phyloP scores from a whole-genome alignment of 257 asterid genomes.

The Ballota nigra region DNA sequence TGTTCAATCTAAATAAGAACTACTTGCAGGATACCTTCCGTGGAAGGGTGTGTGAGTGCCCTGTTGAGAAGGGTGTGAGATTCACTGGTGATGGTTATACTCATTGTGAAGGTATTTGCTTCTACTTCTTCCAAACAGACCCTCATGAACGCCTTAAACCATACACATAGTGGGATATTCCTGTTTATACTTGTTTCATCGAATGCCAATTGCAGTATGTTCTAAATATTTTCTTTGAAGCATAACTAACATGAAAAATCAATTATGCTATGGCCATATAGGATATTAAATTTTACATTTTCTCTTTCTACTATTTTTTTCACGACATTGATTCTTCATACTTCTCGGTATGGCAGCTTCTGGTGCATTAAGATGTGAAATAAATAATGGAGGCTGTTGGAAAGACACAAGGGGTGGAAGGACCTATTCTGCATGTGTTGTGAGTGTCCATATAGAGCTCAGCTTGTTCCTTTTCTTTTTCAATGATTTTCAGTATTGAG shows the following conservation, averaged over 20 bases:
- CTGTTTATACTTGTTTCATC: neutral
- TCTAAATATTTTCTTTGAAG: neutral
- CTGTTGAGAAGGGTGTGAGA: constrained; percentile 71
- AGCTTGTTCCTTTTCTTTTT: neutral
- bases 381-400: constrained; percentile 96
- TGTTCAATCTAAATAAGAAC: constrained; percentile 11
- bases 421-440: constrained; percentile 88
- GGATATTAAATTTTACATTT: neutral
- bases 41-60: constrained; percentile 87
- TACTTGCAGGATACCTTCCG: constrained; percentile 79
- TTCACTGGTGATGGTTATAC: constrained; percentile 87
- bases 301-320: neutral
- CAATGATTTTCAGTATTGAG: neutral
- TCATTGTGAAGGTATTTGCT: constrained; percentile 73
- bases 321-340: neutral
- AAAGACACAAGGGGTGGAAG: constrained; percentile 60
- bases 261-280: neutral
- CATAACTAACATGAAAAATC: constrained; percentile 1
- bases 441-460: constrained; percentile 35
- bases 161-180: neutral
- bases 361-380: constrained; percentile 79
- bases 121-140: neutral
- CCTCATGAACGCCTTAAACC: neutral
- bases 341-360: constrained; percentile 55
- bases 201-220: neutral